Base-by-base conservation (phyloP, 2,329 filamentous ascomycete species). In the Aspergillus hortae region DNA sequence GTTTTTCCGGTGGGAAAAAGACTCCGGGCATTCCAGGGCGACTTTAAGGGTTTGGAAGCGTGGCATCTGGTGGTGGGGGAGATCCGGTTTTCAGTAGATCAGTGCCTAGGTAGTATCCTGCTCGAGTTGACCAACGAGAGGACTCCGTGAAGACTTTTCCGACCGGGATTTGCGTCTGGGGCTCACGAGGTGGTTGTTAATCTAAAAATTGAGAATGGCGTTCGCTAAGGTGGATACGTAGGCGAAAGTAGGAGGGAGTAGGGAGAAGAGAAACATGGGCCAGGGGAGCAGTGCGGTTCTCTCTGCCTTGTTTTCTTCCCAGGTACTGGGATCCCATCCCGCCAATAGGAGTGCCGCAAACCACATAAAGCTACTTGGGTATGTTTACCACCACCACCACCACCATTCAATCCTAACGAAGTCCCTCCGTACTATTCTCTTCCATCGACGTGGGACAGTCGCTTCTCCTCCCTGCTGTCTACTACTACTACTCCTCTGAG, bases 311-410 rank as follows among this genome's bases (percentile, higher is more conserved):
- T 21, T 54, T 48, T 36, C 33, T 40, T 12, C 25, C 15, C 41
- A 19, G 30, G 23, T 54, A 21, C 45, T 56, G 58, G 58, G 35
- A 60, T 48, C 49, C 46, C 53, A 48, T 50, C 48, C 58, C 58
- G 32, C 56, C 58, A 60, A 60, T 60, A 44, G 49, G 19, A 32
- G 19, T 4, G 5, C 36, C 3, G 12, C 12, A 17, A 30, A 33
- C 5, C 41, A 32, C 15, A 42, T 42, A 5, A 3, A 19, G 19
- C 19, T 19, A 19, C 19, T 19, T 19, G 19, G 19, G 19, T 42
- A 42, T 42, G 40, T 42, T 42, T 7, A 17, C 40, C 40, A n/a
- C 19, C 19, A 2, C 17, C 19, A 2, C 17, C 17, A 19, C n/a
- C 15, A 17, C 14, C 35, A 21, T 30, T 41, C 11, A 48, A 27